Conservation (phyloP, 2,329 filamentous ascomycete species). For the Diaporthe sp. region DNA sequence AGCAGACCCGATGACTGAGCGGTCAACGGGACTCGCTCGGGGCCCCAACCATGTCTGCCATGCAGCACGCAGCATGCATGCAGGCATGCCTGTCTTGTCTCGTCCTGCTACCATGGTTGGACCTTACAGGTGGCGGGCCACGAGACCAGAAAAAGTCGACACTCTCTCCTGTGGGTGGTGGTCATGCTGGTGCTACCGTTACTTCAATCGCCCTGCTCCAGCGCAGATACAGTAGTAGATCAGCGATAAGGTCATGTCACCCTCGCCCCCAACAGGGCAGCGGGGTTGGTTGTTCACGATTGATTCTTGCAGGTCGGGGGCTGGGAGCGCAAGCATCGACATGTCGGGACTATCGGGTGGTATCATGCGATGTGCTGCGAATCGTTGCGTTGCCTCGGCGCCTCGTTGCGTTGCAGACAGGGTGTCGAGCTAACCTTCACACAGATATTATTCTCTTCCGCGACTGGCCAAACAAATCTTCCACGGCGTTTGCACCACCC, state of each 20-base stretch:
- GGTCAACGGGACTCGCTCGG: conserved; percentile 13
- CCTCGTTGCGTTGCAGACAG: not conserved
- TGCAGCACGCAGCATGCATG: conserved; percentile 8
- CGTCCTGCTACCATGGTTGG: conserved; percentile 22
- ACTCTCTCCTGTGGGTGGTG: not conserved
- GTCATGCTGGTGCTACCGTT: conserved; percentile 8
- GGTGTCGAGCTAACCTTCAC: conserved; percentile 5
- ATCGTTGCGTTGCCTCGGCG: not conserved
- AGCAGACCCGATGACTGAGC: conserved; percentile 15
- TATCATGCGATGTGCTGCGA: conserved; percentile 10
- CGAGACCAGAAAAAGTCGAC: conserved; percentile 20
- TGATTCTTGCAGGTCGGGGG: not conserved
- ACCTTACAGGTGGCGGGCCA: conserved; percentile 20
- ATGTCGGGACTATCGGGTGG: not conserved
- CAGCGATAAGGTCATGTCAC: conserved; percentile 30
- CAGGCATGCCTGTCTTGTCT: conserved; percentile 16
- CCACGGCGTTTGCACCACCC: not conserved
- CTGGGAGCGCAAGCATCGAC: conserved; percentile 5
- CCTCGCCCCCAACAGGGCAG: not conserved
- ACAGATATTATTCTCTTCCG: conserved; percentile 26
- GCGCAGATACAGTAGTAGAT: conserved; percentile 26
- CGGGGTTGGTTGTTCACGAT: not conserved
- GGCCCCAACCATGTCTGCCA: conserved; percentile 24
- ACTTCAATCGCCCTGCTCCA: conserved; percentile 19
- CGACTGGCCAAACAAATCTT: conserved; percentile 10